A percentile compares a stretch with the other conserved stretches of the same genome.
Conservation (phyloP, 768 basidiomycete genomes). For the Floccularia luteovirens region DNA sequence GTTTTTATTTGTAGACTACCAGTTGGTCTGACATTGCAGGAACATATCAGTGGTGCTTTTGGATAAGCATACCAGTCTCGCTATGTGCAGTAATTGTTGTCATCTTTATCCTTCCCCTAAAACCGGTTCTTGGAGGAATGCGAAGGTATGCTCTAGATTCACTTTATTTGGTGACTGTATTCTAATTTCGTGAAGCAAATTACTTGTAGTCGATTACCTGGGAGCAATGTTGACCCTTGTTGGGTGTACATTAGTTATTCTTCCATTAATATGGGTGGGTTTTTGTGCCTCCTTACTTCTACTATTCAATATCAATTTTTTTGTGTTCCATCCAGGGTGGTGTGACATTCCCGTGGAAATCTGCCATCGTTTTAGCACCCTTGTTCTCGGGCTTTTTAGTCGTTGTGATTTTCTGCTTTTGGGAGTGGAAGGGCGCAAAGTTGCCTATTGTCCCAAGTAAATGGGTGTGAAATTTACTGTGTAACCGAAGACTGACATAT, state of each 20-base stretch:
- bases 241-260: conserved; percentile 54
- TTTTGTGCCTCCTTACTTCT: not conserved
- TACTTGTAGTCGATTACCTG: conserved; percentile 57
- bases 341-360: conserved; percentile 64
- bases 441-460: conserved; percentile 69
- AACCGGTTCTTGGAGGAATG: conserved; percentile 55
- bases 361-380: conserved; percentile 55
- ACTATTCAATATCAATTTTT: not conserved
- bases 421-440: conserved; percentile 65
- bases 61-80: conserved; percentile 61
- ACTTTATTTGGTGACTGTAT: not conserved
- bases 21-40: not conserved
- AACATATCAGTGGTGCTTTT: conserved; percentile 58
- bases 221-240: conserved; percentile 51
- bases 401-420: conserved; percentile 51
- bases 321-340: conserved; percentile 41
- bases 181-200: conserved; percentile 33
- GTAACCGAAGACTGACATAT: not conserved
- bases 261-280: conserved; percentile 65
- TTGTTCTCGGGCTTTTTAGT: conserved; percentile 49
- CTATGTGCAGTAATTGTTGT: conserved; percentile 47
- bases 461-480: conserved; percentile 13
- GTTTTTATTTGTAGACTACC: not conserved
- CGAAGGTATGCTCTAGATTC: conserved; percentile 24
- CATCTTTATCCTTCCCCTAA: conserved; percentile 58